A percentile compares a stretch with the other conserved stretches of the same genome.
phyloP scores from a whole-genome alignment of 108 stramenopile genomes.

The Nitzschia sp. region DNA sequence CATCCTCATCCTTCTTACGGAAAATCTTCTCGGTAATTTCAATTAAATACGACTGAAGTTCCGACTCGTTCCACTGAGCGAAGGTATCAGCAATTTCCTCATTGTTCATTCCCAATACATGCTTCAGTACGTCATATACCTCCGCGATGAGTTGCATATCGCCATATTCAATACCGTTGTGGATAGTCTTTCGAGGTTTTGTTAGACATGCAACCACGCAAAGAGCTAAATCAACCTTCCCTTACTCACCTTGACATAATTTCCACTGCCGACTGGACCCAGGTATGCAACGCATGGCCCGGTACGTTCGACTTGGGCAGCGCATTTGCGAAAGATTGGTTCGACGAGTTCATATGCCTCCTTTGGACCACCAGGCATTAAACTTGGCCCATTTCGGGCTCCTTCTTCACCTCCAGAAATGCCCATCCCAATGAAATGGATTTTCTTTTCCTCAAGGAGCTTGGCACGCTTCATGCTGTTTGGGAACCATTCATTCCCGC shows the following conservation, averaged over 20 bases:
- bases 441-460: constrained; percentile 74
- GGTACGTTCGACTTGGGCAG: constrained; percentile 77
- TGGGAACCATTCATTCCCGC: constrained; percentile 98
- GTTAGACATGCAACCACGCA: not conserved
- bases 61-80: constrained; percentile 86
- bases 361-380: constrained; percentile 98
- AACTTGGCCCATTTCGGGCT: constrained; percentile 92
- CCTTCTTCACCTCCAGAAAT: constrained; percentile 98
- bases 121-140: constrained; percentile 88
- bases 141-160: constrained; percentile 99
- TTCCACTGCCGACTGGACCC: constrained; percentile 88
- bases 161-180: constrained; percentile 99
- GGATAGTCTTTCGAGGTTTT: constrained; percentile 40
- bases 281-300: constrained; percentile 94
- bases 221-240: not conserved
- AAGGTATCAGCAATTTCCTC: constrained; percentile 92
- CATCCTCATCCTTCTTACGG: constrained; percentile 77
- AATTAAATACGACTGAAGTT: constrained; percentile 91
- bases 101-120: constrained; percentile 82
- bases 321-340: constrained; percentile 91
- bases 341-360: constrained; percentile 90
- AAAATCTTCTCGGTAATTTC: constrained; percentile 95
- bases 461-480: constrained; percentile 88
- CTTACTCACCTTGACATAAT: constrained; percentile 91
- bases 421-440: constrained; percentile 96